Evolutionary conservation across 768 basidiomycete species (phyloP).

Genomic region (Pilatotrama ljubarskyi): DNA sequence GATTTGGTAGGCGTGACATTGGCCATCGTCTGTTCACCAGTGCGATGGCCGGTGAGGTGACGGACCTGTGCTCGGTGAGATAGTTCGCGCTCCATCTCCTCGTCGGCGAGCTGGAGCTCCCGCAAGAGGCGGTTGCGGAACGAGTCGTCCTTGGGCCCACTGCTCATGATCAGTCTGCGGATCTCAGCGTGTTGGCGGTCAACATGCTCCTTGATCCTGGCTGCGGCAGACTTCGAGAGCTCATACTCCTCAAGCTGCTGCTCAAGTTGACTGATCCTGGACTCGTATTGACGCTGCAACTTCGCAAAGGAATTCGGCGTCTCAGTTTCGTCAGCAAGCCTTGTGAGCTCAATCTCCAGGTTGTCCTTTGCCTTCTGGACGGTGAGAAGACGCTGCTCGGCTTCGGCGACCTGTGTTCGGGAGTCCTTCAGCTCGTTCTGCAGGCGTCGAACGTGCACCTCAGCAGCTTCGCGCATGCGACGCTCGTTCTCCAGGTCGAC

Average conservation of each 20-base stretch:
- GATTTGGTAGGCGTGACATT: slow-evolving; percentile 51
- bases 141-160: slow-evolving; percentile 55
- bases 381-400: slow-evolving; percentile 50
- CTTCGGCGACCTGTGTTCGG: slow-evolving; percentile 56
- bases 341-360: slow-evolving; percentile 65
- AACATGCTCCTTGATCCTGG: slow-evolving; percentile 60
- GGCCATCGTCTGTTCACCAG: slow-evolving; percentile 30
- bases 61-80: slow-evolving; percentile 35
- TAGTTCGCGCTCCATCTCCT: slow-evolving; percentile 54
- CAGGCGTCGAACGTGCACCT: slow-evolving; percentile 58
- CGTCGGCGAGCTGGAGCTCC: slow-evolving; percentile 63
- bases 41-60: slow-evolving; percentile 23
- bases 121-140: slow-evolving; percentile 63
- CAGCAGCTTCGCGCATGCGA: slow-evolving; percentile 62
- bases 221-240: slow-evolving; percentile 46
- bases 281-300: slow-evolving; percentile 63
- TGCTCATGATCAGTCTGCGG: slow-evolving; percentile 60
- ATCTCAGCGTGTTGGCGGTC: slow-evolving; percentile 74
- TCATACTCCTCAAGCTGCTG: slow-evolving; percentile 59
- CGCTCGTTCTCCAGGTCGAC: slow-evolving; percentile 69
- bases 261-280: slow-evolving; percentile 62
- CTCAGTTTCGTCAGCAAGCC: slow-evolving; percentile 62
- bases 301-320: slow-evolving; percentile 55
- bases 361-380: slow-evolving; percentile 63
- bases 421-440: slow-evolving; percentile 60